phyloP scores from a whole-genome alignment of 1,139 yeast species.

The Ogataea hybrid region DNA sequence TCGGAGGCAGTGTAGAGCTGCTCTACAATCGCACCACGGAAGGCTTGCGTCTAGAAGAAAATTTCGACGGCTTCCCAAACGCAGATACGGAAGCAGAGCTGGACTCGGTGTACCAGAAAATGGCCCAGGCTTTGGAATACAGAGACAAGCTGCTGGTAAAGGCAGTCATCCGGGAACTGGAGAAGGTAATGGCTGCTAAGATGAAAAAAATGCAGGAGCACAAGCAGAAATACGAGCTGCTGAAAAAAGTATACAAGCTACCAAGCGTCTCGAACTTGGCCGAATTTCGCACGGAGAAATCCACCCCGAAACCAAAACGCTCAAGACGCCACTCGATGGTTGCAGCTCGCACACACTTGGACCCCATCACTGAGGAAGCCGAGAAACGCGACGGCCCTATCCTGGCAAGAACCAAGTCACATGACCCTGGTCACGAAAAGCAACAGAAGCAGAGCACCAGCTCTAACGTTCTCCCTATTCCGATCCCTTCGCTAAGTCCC shows the following conservation, averaged over 20 bases:
- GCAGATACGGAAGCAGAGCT: conserved; percentile 3
- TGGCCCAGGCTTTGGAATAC: conserved; percentile 16
- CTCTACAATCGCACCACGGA: conserved; percentile 16
- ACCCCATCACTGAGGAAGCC: conserved; percentile 4
- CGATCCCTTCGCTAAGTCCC: conserved; percentile 13
- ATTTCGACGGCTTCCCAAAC: conserved; percentile 13
- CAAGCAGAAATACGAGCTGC: conserved; percentile 25
- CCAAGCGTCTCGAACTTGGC: conserved; percentile 28
- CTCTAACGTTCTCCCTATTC: conserved; percentile 5
- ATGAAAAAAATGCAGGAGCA: conserved; percentile 18
- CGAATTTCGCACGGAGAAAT: conserved; percentile 1
- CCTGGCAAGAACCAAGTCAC: background rate
- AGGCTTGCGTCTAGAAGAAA: conserved; percentile 17
- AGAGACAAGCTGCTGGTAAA: conserved; percentile 23
- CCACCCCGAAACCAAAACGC: background rate
- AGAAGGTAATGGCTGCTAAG: conserved; percentile 24
- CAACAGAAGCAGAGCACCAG: background rate
- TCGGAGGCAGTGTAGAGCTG: conserved; percentile 16
- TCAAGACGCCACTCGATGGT: conserved; percentile 1
- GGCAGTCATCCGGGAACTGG: conserved; percentile 23
- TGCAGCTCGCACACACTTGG: background rate
- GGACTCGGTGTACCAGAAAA: conserved; percentile 10
- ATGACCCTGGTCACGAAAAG: conserved; percentile 1
- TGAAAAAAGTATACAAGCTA: conserved; percentile 26
- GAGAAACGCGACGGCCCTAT: background rate